A percentile compares a stretch with the other conserved stretches of the same genome.
These are phyloP conservation scores for Saccharomycopsis schoenii DNA, from an alignment of 805 yeast genomes.

Conservation along the genomic window DNA sequence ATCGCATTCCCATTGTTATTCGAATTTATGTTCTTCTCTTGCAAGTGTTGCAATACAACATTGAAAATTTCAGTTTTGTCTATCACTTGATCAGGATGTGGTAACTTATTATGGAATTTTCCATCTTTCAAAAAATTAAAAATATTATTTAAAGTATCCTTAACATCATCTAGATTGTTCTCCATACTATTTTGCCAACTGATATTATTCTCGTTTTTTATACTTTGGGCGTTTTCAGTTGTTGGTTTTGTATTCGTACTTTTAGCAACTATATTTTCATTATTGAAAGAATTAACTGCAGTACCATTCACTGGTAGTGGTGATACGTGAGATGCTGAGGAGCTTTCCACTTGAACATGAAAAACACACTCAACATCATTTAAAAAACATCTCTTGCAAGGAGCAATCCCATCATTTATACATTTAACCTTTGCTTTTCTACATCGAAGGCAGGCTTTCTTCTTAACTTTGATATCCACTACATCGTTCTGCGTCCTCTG, in stretches of 20 bases:
- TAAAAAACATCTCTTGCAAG: constrained; percentile 49
- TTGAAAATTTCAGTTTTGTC: background rate
- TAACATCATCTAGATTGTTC: constrained; percentile 30
- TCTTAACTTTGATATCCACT: background rate
- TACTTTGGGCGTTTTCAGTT: background rate
- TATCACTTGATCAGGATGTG: background rate
- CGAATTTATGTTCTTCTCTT: background rate
- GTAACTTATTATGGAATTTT: constrained; percentile 6
- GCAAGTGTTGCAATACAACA: background rate
- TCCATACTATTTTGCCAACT: constrained; percentile 32
- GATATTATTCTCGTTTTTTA: background rate
- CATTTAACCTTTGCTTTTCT: constrained; percentile 56
- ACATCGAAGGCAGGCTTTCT: constrained; percentile 55
- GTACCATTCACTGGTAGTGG: background rate
- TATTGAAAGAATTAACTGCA: background rate
- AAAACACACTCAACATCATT: constrained; percentile 46
- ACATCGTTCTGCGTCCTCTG: background rate
- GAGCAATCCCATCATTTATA: constrained; percentile 35
- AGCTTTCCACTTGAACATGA: constrained; percentile 40
- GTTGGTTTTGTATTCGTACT: background rate
- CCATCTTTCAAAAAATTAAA: constrained; percentile 26
- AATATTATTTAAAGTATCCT: constrained; percentile 30
- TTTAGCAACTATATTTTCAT: background rate
- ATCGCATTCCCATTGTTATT: background rate
- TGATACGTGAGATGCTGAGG: constrained; percentile 13